These are phyloP conservation scores for Gossypium rotundifolium DNA, from an alignment of 345 rosid species.

Conservation along the genomic window DNA sequence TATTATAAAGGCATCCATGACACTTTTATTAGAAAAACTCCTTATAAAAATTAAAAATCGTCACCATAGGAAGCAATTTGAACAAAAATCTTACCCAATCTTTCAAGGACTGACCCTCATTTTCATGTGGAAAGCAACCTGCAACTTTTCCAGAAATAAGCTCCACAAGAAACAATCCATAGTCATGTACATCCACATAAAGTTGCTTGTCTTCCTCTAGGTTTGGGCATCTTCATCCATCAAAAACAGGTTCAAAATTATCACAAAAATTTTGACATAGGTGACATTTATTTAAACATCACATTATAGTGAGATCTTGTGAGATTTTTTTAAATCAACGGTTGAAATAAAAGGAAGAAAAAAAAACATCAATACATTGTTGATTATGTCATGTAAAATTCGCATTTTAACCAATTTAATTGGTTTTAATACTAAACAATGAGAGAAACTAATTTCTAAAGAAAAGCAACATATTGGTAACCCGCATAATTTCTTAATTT, in stretches of 20 bases:
- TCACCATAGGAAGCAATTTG: background rate
- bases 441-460: too few species aligned
- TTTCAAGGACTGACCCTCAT: slow-evolving; percentile 22
- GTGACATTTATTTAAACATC: too few species aligned
- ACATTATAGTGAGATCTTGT: too few species aligned
- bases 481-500: slow-evolving; percentile 15
- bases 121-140: slow-evolving; percentile 10
- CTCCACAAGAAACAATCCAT: slow-evolving; percentile 39
- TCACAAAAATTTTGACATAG: background rate
- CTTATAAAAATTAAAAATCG: background rate
- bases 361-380: too few species aligned
- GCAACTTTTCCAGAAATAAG: slow-evolving; percentile 40
- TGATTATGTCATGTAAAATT: too few species aligned
- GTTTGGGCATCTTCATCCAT: slow-evolving; percentile 20
- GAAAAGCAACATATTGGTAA: too few species aligned
- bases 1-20: accelerated
- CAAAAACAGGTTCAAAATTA: background rate
- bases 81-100: slow-evolving; percentile 33
- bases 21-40: background rate
- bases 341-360: too few species aligned
- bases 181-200: slow-evolving; percentile 31
- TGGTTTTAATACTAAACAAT: too few species aligned
- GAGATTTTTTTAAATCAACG: too few species aligned
- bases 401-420: too few species aligned
- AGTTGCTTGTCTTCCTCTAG: slow-evolving; percentile 22